These are phyloP conservation scores for Fraxinus latifolia DNA, from an alignment of 305 asterid species.

Conservation along the genomic window DNA sequence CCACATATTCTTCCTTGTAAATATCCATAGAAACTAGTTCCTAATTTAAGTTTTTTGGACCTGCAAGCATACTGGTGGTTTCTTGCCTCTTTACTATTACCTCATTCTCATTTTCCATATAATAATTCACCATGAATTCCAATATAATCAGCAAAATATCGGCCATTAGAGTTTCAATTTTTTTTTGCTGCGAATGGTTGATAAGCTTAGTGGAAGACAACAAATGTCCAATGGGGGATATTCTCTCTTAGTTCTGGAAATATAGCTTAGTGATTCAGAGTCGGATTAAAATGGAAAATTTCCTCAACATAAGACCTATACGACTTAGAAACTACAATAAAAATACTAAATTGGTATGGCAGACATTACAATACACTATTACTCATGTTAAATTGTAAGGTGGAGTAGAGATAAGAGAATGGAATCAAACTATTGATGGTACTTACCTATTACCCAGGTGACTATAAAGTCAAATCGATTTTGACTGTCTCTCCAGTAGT, in stretches of 20 bases:
- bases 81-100: not conserved
- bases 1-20: not conserved
- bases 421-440: not conserved
- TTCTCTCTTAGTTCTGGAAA: not conserved
- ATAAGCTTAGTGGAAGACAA: not conserved
- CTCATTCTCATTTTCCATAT: conserved; percentile 1
- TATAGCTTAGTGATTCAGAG: not conserved
- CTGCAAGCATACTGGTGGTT: not conserved
- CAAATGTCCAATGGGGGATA: not conserved
- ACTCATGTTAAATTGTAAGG: not conserved
- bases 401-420: not conserved
- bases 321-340: not conserved
- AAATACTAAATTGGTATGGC: not conserved
- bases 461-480: conserved; percentile 86
- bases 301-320: not conserved
- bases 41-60: not conserved
- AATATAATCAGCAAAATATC: not conserved
- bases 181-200: not conserved
- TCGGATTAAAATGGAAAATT: not conserved
- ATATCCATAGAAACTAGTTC: not conserved
- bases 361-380: not conserved
- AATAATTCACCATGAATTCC: not conserved
- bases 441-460: conserved; percentile 95
- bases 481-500: conserved; percentile 95
- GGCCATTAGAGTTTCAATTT: not conserved